Evolutionary conservation across 306 rosid genomes (phyloP), one percentile per base, ranked within the genome.

Genomic region (Senna siamea): DNA sequence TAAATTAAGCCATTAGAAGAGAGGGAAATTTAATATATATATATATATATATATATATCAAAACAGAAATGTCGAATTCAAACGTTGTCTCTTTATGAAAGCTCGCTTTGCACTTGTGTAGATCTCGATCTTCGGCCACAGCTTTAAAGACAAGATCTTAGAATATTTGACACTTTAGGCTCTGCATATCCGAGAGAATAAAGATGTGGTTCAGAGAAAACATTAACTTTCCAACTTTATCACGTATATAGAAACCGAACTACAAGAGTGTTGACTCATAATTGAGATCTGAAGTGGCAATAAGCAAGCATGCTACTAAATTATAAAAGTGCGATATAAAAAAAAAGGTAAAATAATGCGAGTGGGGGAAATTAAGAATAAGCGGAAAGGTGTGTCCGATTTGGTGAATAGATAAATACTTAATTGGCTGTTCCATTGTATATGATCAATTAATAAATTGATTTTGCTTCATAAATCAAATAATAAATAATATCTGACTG

Each of bases 341-440:
- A 35, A 19, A 3, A 62, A 15, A 23, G 52, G 32, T 11, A 52
- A 48, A 43, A 48, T 61, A 62, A 22, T 60, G 37, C 81, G 70
- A 51, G 81, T 55, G 55, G 26, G 41, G 56, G 53, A 54, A 77
- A 32, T 32, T 32, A 32, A 48, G 47, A 77, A 69, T 59, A 22
- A 69, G 63, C 13, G 55, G 34, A 68, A 68, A 76, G 54, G 69
- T 46, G 46, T 6, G 48, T n/a, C n/a, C n/a, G n/a, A n/a, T n/a
- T n/a, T n/a, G n/a, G n/a, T n/a, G n/a, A n/a, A n/a, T n/a, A n/a
- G n/a, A n/a, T n/a, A n/a, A n/a, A n/a, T n/a, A n/a, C n/a, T n/a
- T n/a, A n/a, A n/a, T n/a, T n/a, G 9, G 44, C 44, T 46, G n/a
- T 46, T 13, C 51, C 51, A 46, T 46, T 15, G 51, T 46, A 13